Conservation (phyloP, 352 stramenopile genomes). For the Globisporangium irregulare region DNA sequence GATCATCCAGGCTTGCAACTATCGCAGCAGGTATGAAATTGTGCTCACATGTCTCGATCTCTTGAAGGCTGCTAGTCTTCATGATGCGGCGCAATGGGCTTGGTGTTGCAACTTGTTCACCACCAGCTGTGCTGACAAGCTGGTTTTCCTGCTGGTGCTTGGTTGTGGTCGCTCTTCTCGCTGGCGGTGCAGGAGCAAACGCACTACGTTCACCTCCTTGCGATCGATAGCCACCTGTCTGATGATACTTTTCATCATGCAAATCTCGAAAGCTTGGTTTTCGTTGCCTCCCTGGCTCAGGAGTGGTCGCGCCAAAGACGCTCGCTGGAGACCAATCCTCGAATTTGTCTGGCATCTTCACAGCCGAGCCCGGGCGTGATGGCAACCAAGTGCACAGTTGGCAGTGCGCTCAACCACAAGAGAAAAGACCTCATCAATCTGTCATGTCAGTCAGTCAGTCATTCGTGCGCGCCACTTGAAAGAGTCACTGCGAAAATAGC, state of each 20-base stretch:
- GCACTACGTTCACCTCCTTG: neutral
- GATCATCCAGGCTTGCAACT: neutral
- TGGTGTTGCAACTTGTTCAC: neutral
- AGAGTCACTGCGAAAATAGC: neutral
- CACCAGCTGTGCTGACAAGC: neutral
- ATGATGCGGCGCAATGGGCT: neutral
- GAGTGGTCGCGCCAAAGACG: conserved; percentile 31
- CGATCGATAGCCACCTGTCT: neutral
- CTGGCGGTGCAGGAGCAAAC: neutral
- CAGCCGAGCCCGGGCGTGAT: neutral
- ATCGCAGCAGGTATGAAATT: too few relatives aligned
- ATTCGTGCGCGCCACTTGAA: neutral
- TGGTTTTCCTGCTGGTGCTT: neutral
- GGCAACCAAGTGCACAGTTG: too few relatives aligned
- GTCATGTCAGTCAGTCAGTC: too few relatives aligned
- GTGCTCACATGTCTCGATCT: too few relatives aligned
- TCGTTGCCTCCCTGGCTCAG: neutral
- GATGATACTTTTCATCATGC: neutral
- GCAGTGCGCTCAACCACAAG: too few relatives aligned
- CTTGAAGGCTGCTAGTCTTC: too few relatives aligned
- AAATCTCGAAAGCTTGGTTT: neutral
- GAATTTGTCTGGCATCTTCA: conserved; percentile 15
- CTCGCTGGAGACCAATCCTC: conserved; percentile 43
- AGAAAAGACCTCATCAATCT: too few relatives aligned
- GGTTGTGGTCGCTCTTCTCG: neutral